phyloP scores from a whole-genome alignment of 768 basidiomycete genomes.

The Rhizopogon vesiculosus region DNA sequence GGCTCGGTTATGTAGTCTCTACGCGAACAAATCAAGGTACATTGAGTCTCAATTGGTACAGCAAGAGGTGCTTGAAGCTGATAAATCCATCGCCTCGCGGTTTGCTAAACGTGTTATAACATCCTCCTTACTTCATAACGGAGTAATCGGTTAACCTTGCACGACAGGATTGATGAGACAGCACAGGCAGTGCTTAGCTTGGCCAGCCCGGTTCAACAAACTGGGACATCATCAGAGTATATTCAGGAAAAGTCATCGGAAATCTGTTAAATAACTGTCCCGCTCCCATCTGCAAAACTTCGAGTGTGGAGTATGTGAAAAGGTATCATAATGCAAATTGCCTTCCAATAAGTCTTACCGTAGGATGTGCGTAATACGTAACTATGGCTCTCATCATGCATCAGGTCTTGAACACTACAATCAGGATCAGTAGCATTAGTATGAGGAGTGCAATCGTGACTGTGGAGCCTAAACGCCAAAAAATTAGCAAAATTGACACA shows the following conservation, averaged over 20 bases:
- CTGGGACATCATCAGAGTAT: too few species aligned
- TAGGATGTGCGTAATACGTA: background rate
- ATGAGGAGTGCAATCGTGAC: slow-evolving; percentile 68
- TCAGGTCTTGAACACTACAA: slow-evolving; percentile 81
- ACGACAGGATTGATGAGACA: too few species aligned
- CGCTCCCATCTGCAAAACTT: background rate
- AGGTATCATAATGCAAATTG: slow-evolving; percentile 7
- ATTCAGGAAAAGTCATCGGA: too few species aligned
- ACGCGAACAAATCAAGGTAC: slow-evolving; percentile 29
- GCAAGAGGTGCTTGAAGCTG: too few species aligned
- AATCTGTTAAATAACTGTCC: too few species aligned
- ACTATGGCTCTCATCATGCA: slow-evolving; percentile 31
- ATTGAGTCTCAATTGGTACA: too few species aligned
- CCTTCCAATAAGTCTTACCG: background rate
- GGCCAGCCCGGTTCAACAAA: too few species aligned
- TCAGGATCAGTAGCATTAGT: slow-evolving; percentile 71
- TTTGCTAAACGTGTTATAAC: too few species aligned
- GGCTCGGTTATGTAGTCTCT: slow-evolving; percentile 29
- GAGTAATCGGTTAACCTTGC: too few species aligned
- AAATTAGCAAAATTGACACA: background rate
- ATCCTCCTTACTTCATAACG: too few species aligned
- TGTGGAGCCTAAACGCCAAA: slow-evolving; percentile 48
- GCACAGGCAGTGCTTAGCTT: too few species aligned
- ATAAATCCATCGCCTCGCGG: too few species aligned
- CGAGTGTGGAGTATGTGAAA: background rate